A percentile compares a stretch with the other conserved stretches of the same genome.
Conservation (phyloP, 352 stramenopile species). For the Pythium brassicae region DNA sequence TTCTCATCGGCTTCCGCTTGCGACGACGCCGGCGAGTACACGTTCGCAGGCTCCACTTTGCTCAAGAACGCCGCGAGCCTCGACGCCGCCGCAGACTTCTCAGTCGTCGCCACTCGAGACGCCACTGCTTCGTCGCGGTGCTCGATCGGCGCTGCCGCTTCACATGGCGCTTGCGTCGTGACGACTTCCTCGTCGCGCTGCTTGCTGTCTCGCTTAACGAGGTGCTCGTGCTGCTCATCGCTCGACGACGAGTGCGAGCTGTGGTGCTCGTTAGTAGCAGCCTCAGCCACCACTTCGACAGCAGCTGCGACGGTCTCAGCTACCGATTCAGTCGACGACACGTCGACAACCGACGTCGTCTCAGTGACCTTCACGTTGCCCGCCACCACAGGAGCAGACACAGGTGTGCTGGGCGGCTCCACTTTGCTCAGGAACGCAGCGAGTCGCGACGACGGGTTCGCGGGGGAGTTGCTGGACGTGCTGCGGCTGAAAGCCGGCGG, state of each 20-base stretch:
- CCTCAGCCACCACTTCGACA: background rate
- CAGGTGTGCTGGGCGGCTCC: conserved; percentile 16
- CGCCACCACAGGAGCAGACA: conserved; percentile 10
- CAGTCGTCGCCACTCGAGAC: background rate
- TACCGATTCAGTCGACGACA: no score
- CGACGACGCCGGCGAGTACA: conserved; percentile 7
- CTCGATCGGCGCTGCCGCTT: no score
- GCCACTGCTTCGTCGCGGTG: background rate
- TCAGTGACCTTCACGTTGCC: conserved; percentile 2
- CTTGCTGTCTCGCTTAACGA: background rate
- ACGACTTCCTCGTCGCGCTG: background rate
- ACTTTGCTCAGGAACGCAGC: conserved; percentile 66
- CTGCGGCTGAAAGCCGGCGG: conserved; percentile 1
- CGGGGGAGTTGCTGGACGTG: conserved; percentile 5
- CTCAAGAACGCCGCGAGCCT: conserved; percentile 66
- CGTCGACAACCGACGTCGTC: background rate
- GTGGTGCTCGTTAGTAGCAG: background rate
- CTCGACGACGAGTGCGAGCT: background rate
- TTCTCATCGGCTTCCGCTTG: conserved; percentile 14
- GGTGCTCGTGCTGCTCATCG: background rate
- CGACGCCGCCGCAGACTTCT: conserved; percentile 21
- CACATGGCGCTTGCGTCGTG: background rate
- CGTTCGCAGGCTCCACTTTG: conserved; percentile 35
- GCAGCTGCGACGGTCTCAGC: background rate
- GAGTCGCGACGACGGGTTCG: conserved; percentile 32